Evolutionary conservation across 768 basidiomycete genomes (phyloP), one percentile per base, ranked within the genome.

Genomic region (Jaapia argillacea): DNA sequence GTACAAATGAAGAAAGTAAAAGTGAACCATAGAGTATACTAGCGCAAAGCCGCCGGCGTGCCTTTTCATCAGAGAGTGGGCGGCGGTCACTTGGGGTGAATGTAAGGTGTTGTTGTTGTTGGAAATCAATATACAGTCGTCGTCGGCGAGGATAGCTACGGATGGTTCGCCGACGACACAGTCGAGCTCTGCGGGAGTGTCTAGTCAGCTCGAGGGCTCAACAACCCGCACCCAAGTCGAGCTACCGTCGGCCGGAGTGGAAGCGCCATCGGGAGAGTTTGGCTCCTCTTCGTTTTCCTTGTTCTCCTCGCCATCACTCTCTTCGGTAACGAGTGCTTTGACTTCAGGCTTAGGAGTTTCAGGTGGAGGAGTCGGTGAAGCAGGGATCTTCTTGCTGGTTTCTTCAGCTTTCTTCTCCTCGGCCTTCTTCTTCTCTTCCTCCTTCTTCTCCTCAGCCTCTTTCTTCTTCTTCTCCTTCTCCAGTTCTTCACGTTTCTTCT

Each of bases 401-500:
- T n/a, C 62, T 41, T 67, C 62, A 35, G 61, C 54, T 59, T 71
- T 60, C 53, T 52, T 43, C 28, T 48, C 47, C 24, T 40, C 24
- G 6, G 40, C 38, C 22, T 46, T 46, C 31, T 54, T 42, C 12
- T 35, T n/a, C 18, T 50, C 43, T 42, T 50, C 41, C 35, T 56
- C 55, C 50, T 58, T 45, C 26, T 63, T 61, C 51, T 61, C 60
- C 18, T 64, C 52, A 51, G 66, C 70, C 48, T 58, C 65, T 52
- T 64, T 73, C 42, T 67, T 64, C 60, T 77, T 77, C 55, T 75
- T 76, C 49, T 60, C 69, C 50, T 83, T 78, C 53, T 80, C 79
- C 61, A 78, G 76, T 58, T 83, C 77, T 41, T 73, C 66, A 56
- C 75, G 77, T 40, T 74, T 73, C 60, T 79, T 76, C 54, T 71